Conservation (phyloP, 1,284 basidiomycete species). For the Athelia psychrophila region DNA sequence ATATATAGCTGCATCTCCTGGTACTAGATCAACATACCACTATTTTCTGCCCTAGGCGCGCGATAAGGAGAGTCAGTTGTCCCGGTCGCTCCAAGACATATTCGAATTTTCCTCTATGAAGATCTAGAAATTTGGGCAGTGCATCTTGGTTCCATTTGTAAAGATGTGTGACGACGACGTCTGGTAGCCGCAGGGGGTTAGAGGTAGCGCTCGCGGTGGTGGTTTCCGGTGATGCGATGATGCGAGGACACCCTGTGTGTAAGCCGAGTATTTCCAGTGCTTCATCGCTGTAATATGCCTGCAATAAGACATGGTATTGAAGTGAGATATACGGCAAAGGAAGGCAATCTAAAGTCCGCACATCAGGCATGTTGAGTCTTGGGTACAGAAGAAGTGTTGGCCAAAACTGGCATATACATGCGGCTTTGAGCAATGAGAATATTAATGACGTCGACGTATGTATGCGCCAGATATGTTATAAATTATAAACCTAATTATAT, state of each 20-base stretch:
- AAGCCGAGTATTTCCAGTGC: not conserved
- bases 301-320: no score
- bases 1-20: not conserved
- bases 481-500: no score
- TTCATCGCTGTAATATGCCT: not conserved
- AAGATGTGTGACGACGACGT: not conserved
- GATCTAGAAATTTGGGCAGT: constrained; percentile 1
- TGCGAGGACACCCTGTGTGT: not conserved
- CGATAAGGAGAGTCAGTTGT: not conserved
- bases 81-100: not conserved
- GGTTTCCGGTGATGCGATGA: not conserved
- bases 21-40: not conserved
- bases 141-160: not conserved
- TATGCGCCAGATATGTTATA: no score
- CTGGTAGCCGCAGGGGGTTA: not conserved
- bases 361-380: no score
- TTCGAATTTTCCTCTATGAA: not conserved
- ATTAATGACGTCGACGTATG: no score
- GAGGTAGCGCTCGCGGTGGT: not conserved
- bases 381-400: no score
- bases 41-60: not conserved
- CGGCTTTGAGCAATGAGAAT: no score
- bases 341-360: no score
- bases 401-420: no score
- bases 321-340: no score